Percentiles rank a stretch among this genome's conserved stretches.
These are phyloP conservation scores for Arthrobotrys musiformis DNA, from an alignment of 2,329 filamentous ascomycete species.

Conservation along the genomic window DNA sequence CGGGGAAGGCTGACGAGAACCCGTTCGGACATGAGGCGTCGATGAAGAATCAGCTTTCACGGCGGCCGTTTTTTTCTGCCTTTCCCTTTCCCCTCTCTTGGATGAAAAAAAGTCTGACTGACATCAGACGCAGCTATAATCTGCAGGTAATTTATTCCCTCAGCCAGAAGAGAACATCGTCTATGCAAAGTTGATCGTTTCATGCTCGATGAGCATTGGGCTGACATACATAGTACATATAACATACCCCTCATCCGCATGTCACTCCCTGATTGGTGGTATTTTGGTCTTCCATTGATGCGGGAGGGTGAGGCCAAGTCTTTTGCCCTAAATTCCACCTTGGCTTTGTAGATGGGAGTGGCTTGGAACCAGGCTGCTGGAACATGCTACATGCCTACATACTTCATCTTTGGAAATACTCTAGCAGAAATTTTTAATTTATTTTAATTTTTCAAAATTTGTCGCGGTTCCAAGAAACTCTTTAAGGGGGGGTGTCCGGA, in stretches of 20 bases:
- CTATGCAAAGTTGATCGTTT: constrained; percentile 39
- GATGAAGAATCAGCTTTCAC: constrained; percentile 11
- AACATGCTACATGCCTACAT: neutral
- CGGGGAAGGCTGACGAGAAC: constrained; percentile 25
- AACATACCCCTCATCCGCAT: constrained; percentile 1
- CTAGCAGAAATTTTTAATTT: neutral
- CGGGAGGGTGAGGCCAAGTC: neutral
- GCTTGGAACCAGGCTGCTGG: constrained; percentile 39
- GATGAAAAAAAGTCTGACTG: neutral
- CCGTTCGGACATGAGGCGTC: constrained; percentile 28
- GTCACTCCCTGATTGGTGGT: constrained; percentile 24
- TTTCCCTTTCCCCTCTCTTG: neutral
- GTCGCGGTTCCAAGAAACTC: neutral
- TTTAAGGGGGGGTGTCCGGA: neutral
- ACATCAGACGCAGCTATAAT: constrained; percentile 6
- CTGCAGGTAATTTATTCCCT: constrained; percentile 38
- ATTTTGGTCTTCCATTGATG: constrained; percentile 10
- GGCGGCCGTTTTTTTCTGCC: constrained; percentile 16
- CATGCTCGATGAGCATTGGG: constrained; percentile 15
- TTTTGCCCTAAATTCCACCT: constrained; percentile 18
- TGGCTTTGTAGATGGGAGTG: constrained; percentile 12
- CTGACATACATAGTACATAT: too few relatives aligned
- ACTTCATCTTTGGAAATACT: constrained; percentile 4
- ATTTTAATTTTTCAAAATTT: neutral
- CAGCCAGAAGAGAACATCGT: constrained; percentile 2